Percentiles rank a stretch among this genome's conserved stretches.
phyloP scores from a whole-genome alignment of 345 rosid genomes.

The Turnera subulata region DNA sequence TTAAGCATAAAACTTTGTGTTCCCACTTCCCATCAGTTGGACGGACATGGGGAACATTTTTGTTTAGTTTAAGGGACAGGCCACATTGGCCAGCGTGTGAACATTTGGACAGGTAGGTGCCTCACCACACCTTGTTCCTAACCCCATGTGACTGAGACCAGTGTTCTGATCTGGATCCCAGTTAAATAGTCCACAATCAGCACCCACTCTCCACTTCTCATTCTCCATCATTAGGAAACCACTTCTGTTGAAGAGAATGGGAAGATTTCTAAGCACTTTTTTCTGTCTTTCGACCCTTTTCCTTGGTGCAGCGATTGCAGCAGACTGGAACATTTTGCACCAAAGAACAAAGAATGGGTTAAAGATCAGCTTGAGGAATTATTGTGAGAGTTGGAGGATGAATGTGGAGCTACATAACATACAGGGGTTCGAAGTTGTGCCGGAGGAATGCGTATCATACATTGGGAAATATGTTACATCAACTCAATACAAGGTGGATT shows the following conservation, averaged over 20 bases:
- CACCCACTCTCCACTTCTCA: too few relatives aligned
- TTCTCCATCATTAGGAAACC: too few relatives aligned
- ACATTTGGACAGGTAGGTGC: not conserved
- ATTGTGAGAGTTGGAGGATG: constrained; percentile 3
- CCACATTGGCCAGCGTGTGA: constrained; percentile 4
- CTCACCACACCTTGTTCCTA: not conserved
- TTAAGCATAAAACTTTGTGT: too few relatives aligned
- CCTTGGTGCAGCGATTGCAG: too few relatives aligned
- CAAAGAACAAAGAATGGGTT: not conserved
- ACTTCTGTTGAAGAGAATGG: not conserved
- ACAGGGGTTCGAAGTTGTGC: not conserved
- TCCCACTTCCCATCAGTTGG: too few relatives aligned
- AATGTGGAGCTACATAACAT: constrained; percentile 3
- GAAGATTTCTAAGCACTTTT: not conserved
- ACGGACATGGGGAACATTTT: too few relatives aligned
- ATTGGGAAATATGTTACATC: not conserved
- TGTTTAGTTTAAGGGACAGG: too few relatives aligned
- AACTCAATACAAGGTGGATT: not conserved
- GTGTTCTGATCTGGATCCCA: too few relatives aligned
- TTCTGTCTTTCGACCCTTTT: too few relatives aligned
- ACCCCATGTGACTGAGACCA: not conserved
- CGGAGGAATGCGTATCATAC: not conserved
- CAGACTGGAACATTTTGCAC: constrained; percentile 1
- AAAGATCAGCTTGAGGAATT: not conserved
- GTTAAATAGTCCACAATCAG: too few relatives aligned